Percentiles rank a stretch among this genome's conserved stretches.
Conservation (phyloP, 441 rosid species). For the Croton setiger region DNA sequence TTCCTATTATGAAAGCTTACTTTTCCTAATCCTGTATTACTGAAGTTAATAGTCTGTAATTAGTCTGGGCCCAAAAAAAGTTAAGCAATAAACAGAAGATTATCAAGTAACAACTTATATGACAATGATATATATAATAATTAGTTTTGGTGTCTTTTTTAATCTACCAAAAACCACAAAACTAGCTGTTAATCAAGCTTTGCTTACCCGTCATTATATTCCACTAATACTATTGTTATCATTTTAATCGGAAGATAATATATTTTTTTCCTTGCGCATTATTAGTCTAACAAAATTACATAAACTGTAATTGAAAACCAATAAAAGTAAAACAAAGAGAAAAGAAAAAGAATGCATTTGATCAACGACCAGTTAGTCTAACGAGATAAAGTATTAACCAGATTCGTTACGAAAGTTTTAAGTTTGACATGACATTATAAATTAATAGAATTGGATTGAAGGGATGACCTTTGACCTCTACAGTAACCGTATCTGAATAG, state of each 20-base stretch:
- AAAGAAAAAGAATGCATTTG: background rate
- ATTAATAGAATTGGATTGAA: too few species aligned
- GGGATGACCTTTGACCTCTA: too few species aligned
- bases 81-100: background rate
- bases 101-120: background rate
- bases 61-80: background rate
- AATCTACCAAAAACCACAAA: background rate
- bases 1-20: background rate
- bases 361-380: too few species aligned
- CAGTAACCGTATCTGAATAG: too few species aligned
- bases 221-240: background rate
- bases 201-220: background rate
- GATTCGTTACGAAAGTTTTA: too few species aligned
- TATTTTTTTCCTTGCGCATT: background rate
- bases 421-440: too few species aligned
- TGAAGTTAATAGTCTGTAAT: background rate
- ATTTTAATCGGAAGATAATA: background rate
- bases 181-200: background rate
- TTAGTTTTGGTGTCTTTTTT: constrained; percentile 2
- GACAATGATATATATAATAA: constrained; percentile 5
- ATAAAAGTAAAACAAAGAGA: background rate
- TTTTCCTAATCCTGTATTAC: background rate
- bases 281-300: too few species aligned
- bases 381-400: too few species aligned
- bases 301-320: too few species aligned